Conservation (phyloP, 192 early-diverging fungal genomes). For the Lobosporangium transversale region DNA sequence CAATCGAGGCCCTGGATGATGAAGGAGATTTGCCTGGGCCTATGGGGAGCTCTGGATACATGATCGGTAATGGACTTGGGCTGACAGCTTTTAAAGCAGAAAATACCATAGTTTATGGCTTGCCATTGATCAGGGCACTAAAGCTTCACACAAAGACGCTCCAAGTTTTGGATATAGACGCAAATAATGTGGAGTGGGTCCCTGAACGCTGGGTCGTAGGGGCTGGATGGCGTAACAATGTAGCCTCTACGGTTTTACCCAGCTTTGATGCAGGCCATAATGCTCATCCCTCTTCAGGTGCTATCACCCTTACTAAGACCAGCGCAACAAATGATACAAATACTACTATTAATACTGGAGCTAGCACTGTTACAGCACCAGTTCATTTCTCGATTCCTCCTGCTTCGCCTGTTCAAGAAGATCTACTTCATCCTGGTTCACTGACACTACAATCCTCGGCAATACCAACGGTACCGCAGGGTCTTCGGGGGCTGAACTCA, state of each 20-base stretch:
- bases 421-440: no score
- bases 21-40: neutral
- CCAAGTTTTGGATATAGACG: slow-evolving; percentile 2
- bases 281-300: neutral
- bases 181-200: neutral
- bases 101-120: neutral
- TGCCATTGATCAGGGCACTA: neutral
- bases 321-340: neutral
- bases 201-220: neutral
- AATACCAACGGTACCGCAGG: neutral
- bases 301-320: neutral
- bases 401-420: no score
- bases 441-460: no score
- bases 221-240: neutral
- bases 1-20: neutral
- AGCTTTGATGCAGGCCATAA: neutral
- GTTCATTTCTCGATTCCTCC: no score
- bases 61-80: neutral
- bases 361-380: no score
- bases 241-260: neutral
- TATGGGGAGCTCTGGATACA: neutral
- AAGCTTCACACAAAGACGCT: neutral
- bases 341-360: neutral
- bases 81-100: neutral
- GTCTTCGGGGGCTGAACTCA: neutral